These are phyloP conservation scores for Sclerotinia sclerotiorum DNA, from an alignment of 2,329 filamentous ascomycete genomes.

Conservation along the genomic window DNA sequence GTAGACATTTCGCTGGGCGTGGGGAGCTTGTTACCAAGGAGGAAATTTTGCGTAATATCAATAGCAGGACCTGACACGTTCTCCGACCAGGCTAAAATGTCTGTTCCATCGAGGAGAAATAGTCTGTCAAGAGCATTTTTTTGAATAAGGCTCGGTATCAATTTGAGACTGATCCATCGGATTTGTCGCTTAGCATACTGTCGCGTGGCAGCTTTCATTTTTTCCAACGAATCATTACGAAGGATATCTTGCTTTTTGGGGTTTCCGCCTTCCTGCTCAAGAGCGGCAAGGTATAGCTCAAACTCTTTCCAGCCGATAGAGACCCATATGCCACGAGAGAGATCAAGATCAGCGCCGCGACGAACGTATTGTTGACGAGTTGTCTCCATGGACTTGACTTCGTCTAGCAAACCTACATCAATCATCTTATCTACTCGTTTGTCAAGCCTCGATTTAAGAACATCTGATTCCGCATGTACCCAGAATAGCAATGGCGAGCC, in stretches of 20 bases:
- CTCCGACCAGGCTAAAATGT: constrained; percentile 59
- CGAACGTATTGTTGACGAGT: constrained; percentile 48
- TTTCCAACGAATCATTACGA: constrained; percentile 62
- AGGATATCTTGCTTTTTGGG: constrained; percentile 53
- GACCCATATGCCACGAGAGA: constrained; percentile 86
- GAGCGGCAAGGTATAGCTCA: constrained; percentile 63
- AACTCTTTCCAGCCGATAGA: constrained; percentile 97
- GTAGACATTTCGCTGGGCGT: constrained; percentile 57
- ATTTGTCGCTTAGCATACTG: constrained; percentile 85
- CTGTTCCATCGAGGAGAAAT: constrained; percentile 79
- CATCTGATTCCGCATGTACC: constrained; percentile 73
- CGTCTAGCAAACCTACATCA: constrained; percentile 59
- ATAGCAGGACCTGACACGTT: constrained; percentile 67
- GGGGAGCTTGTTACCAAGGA: constrained; percentile 50
- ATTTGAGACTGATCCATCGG: constrained; percentile 82
- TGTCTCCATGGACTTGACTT: constrained; percentile 55
- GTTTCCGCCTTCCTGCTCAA: constrained; percentile 39
- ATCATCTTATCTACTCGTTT: constrained; percentile 83
- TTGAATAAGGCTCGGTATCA: constrained; percentile 66
- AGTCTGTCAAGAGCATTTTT: constrained; percentile 56
- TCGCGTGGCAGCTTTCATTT: constrained; percentile 78
- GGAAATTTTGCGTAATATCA: constrained; percentile 61
- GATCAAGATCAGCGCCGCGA: constrained; percentile 60
- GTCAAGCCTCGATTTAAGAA: constrained; percentile 70
- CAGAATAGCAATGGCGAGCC: constrained; percentile 65